These are phyloP conservation scores for Metarhizium brunneum DNA, from an alignment of 2,329 filamentous ascomycete species.

Conservation along the genomic window DNA sequence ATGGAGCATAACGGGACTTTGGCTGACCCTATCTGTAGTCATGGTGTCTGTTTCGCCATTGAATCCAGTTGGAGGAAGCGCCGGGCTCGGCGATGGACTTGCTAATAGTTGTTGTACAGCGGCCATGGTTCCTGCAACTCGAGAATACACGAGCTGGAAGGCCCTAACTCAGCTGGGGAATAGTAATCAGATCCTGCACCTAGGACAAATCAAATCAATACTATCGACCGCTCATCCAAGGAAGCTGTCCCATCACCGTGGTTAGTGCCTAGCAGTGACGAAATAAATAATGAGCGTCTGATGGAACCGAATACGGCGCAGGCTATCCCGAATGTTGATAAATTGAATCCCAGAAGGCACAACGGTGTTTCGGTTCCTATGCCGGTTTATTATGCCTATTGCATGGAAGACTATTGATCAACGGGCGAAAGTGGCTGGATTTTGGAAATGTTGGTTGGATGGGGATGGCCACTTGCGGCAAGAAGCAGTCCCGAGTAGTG, in stretches of 20 bases:
- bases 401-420: no score
- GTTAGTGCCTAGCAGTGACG: neutral
- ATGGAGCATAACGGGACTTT: slow-evolving; percentile 23
- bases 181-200: neutral
- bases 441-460: no score
- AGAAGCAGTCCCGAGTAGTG: no score
- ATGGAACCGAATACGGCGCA: no score
- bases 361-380: no score
- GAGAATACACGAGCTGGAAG: neutral
- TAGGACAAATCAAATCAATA: neutral
- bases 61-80: slow-evolving; percentile 12
- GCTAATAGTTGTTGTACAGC: slow-evolving; percentile 28
- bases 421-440: no score
- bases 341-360: no score
- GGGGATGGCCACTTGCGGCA: no score
- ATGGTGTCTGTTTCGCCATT: slow-evolving; percentile 15
- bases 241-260: neutral
- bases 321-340: no score
- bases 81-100: slow-evolving; percentile 22
- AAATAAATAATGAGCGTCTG: neutral
- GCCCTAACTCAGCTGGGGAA: neutral
- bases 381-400: no score
- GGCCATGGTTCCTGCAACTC: slow-evolving; percentile 19
- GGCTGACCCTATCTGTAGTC: slow-evolving; percentile 26
- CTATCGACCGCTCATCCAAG: neutral